Evolutionary conservation across 2,329 filamentous ascomycete species (phyloP), one percentile per base, ranked within the genome.

Genomic region (Endoconidiophora polonica): DNA sequence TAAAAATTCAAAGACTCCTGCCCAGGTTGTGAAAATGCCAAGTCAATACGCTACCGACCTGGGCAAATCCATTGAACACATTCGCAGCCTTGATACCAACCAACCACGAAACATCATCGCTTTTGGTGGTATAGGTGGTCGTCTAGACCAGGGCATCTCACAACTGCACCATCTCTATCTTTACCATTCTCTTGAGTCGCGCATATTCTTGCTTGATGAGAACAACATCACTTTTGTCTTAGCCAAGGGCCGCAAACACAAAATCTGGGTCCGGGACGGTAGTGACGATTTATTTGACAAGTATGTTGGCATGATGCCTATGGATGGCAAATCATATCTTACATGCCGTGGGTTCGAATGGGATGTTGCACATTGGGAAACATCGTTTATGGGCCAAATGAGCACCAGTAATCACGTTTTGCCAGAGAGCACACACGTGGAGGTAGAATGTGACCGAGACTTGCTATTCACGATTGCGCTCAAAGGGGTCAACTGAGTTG

Each of bases 41-140:
- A 85, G 93, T 60, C 86, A 96, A 63, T 76, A 93, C 57, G 83
- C 81, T 18, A 94, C 91, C 24, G 91, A 98, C 63, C 94, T 96
- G 58, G 80, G 76, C 58, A 98, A 98, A 68, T 85, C 79, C 58
- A 74, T 83, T 57, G 70, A 64, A 56, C 81, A 73, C 64, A 72
- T 79, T 55, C 73, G 72, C 44, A 57, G 58, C 2, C 57, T 62
- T 24, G 54, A 62, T 40, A 53, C 64, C 4, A 4, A 18, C 7
- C 3, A 10, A 16, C 46, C 46, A 1, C 60, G 73, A 46, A 74
- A 90, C 59, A 78, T 94, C n/a, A 70, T 94, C 10, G 79, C 84
- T 37, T 67, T 95, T 5, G 88, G 90, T 39, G 86, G 88, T 2
- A 73, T 96, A 0, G 86, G 86, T 41, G 91, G 91, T 5, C 79